These are phyloP conservation scores for Clitopilus hobsonii DNA, from an alignment of 768 basidiomycete genomes.

Conservation along the genomic window DNA sequence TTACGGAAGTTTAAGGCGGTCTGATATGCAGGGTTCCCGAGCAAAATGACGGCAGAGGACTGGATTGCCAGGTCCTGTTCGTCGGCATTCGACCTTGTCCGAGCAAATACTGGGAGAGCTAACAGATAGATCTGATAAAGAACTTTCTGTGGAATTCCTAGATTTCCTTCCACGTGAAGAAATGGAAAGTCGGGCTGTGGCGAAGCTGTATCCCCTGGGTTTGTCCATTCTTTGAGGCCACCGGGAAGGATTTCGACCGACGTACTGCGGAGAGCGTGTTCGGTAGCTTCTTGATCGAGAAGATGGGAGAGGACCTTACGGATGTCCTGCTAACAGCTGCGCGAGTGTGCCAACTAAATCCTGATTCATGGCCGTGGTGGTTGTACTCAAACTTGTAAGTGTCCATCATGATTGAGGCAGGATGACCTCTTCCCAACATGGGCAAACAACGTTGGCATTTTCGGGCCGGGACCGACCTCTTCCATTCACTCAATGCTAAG, in stretches of 20 bases:
- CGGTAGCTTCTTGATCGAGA: not conserved
- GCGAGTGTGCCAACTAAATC: not conserved
- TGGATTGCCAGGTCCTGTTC: conserved; percentile 5
- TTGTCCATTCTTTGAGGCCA: conserved; percentile 40
- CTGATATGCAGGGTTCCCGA: conserved; percentile 66
- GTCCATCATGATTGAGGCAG: too few relatives aligned
- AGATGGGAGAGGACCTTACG: not conserved
- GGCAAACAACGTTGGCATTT: not conserved
- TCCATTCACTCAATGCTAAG: not conserved
- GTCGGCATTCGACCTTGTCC: conserved; percentile 16
- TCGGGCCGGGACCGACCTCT: not conserved
- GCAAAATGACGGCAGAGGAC: conserved; percentile 43
- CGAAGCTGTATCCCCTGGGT: conserved; percentile 14
- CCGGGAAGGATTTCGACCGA: conserved; percentile 66
- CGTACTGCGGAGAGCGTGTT: too few relatives aligned
- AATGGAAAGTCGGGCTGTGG: conserved; percentile 40
- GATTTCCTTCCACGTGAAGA: conserved; percentile 49
- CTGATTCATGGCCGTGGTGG: not conserved
- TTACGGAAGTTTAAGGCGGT: conserved; percentile 64
- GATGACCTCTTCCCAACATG: not conserved
- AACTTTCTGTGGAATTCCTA: conserved; percentile 61
- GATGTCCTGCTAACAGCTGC: not conserved
- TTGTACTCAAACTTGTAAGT: too few relatives aligned
- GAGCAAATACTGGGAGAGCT: conserved; percentile 32
- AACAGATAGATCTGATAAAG: conserved; percentile 48